Conservation (phyloP, 345 rosid species). For the Eucalyptus polybractea region DNA sequence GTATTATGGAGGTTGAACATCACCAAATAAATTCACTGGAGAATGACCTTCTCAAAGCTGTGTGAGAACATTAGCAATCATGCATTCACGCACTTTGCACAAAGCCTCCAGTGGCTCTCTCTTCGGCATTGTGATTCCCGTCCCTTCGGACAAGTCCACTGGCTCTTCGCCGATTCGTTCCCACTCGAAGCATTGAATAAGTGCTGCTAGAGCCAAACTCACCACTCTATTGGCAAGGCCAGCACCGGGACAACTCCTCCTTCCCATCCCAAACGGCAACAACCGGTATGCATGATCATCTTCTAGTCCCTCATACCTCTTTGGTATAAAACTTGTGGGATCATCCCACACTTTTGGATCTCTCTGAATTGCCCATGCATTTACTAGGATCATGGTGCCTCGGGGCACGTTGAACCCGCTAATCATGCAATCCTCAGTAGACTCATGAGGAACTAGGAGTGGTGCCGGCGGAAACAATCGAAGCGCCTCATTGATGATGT, state of each 20-base stretch:
- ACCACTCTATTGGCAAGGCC: slow-evolving; percentile 23
- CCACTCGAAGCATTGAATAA: slow-evolving; percentile 61
- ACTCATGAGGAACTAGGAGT: slow-evolving; percentile 21
- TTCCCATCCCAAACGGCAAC: slow-evolving; percentile 45
- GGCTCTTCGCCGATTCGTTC: slow-evolving; percentile 15
- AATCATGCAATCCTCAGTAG: slow-evolving; percentile 12
- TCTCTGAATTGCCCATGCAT: slow-evolving; percentile 40
- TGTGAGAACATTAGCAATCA: not conserved
- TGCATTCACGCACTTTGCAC: slow-evolving; percentile 4
- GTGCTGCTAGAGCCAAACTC: not conserved
- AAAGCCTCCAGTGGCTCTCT: slow-evolving; percentile 19
- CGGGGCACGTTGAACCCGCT: slow-evolving; percentile 20
- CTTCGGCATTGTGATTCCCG: slow-evolving; percentile 29
- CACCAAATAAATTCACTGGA: not conserved
- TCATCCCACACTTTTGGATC: slow-evolving; percentile 38
- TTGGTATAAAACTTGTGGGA: slow-evolving; percentile 16
- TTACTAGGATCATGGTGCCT: slow-evolving; percentile 25
- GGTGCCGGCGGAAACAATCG: slow-evolving; percentile 25
- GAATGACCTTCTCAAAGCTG: not conserved
- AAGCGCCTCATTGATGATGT: slow-evolving; percentile 22
- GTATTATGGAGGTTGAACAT: not conserved
- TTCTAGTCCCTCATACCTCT: slow-evolving; percentile 1
- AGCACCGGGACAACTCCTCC: slow-evolving; percentile 40
- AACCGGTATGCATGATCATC: slow-evolving; percentile 5
- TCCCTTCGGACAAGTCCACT: slow-evolving; percentile 33